Base-by-base conservation (phyloP, 1,284 basidiomycete genomes). In the Schizophyllum commune region DNA sequence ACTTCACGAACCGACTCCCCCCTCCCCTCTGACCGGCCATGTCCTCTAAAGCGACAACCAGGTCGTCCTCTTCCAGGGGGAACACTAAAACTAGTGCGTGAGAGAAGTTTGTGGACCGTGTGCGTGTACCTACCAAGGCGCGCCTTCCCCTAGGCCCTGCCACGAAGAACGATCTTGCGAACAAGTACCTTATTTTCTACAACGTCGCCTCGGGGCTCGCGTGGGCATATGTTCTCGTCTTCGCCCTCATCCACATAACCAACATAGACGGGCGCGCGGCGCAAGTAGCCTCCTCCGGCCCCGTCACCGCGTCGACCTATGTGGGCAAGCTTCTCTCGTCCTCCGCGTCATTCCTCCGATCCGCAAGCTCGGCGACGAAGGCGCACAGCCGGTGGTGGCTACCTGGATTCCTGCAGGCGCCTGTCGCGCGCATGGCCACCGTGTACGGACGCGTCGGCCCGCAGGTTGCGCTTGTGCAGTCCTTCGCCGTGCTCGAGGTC, bases 401-500 rank as follows among this genome's bases (percentile, higher is more conserved):
- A 4, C 74, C 76, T 1, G 56, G 67, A 1, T 65, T 64, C 19
- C 66, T 81, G 5, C 69, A 74, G 15, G 75, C 78, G 4, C 56
- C 78, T 2, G 78, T 77, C 68, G 72, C 69, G 32, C 76, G 78
- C 20, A 75, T 83, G 1, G 77, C 73, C 22, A 84, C 82, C 22
- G 79, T 82, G 1, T 90, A 80, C 66, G 69, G 69, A 55, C 80
- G 73, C 55, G 79, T 94, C 0, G 93, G 92, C 55, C 65, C 73
- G 6, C 74, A 78, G 53, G 89, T 90, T 1, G 83, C 86, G 27
- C 77, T 85, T 64, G 90, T 96, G 3, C 95, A 98, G 77, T 91
- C 83, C 22, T 82, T 85, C 55, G 95, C 95, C 0, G 68, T 86
- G 0, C 75, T 97, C 55, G 95, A 98, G 72, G 83, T 96, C 27